Evolutionary conservation across 2,329 filamentous ascomycete species (phyloP).

Genomic region (Phaeosphaeria sp.): DNA sequence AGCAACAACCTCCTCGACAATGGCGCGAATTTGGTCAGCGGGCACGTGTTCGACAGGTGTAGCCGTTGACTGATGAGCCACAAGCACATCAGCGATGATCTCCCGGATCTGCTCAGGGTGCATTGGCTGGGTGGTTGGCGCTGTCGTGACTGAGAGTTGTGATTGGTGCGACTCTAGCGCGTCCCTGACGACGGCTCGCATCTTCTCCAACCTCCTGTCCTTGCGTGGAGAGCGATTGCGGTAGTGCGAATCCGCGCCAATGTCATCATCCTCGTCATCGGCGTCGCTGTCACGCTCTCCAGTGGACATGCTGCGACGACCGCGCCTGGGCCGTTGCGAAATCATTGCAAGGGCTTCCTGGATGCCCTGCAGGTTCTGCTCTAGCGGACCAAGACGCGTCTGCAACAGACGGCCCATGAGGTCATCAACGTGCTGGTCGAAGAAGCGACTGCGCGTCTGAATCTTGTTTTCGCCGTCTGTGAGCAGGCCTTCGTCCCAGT

Average conservation of each 20-base stretch:
- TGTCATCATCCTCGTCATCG: conserved; percentile 87
- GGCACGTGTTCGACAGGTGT: conserved; percentile 35
- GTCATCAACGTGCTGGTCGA: conserved; percentile 87
- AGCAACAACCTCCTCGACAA: conserved; percentile 68
- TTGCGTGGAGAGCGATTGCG: conserved; percentile 79
- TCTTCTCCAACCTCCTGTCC: conserved; percentile 82
- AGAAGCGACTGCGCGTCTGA: conserved; percentile 81
- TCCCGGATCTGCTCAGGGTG: conserved; percentile 74
- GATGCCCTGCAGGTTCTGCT: conserved; percentile 78
- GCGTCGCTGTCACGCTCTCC: conserved; percentile 82
- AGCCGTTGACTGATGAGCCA: conserved; percentile 47
- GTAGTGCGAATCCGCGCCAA: conserved; percentile 58
- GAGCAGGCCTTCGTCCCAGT: conserved; percentile 89
- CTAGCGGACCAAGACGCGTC: conserved; percentile 78
- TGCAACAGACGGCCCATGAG: conserved; percentile 80
- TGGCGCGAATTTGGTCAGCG: conserved; percentile 74
- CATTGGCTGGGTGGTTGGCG: conserved; percentile 32
- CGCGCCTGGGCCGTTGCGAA: conserved; percentile 58
- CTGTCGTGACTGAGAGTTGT: conserved; percentile 32
- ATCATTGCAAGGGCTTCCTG: conserved; percentile 70
- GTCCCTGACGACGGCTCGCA: conserved; percentile 65
- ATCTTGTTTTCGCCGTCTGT: conserved; percentile 79
- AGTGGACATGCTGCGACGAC: conserved; percentile 71
- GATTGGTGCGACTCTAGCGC: conserved; percentile 63
- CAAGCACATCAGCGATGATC: conserved; percentile 67